Percentiles rank a stretch among this genome's conserved stretches.
Evolutionary conservation across 129 eudicot genomes (phyloP).

Genomic region (Lactuca saligna): DNA sequence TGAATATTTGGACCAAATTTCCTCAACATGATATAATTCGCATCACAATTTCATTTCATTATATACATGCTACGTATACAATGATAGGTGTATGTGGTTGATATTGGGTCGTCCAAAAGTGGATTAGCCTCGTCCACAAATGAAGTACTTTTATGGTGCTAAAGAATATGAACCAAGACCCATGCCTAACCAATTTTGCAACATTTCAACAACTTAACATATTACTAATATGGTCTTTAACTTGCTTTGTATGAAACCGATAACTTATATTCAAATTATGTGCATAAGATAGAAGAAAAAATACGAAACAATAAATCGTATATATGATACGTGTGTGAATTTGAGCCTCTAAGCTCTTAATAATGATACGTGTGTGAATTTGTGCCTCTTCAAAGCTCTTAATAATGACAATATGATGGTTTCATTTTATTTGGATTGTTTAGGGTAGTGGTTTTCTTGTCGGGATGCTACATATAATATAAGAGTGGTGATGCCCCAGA

Average conservation of each 20-base stretch:
- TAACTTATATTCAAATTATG: neutral
- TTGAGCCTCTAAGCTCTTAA: constrained; percentile 5
- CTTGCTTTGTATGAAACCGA: constrained; percentile 9
- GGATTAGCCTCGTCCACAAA: constrained; percentile 15
- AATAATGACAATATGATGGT: constrained; percentile 3
- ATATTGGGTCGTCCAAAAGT: constrained; percentile 5
- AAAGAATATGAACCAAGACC: constrained; percentile 2
- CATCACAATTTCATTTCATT: neutral
- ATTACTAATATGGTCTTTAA: constrained; percentile 5
- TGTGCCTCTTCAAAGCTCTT: constrained; percentile 2
- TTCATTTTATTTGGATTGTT: neutral
- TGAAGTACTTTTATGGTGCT: neutral
- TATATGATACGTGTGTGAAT: neutral
- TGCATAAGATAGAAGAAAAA: neutral
- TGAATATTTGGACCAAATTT: neutral
- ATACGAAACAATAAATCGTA: neutral
- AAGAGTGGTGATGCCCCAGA: neutral
- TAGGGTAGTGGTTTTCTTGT: neutral
- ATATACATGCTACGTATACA: neutral
- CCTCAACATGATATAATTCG: neutral
- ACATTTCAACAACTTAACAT: constrained; percentile 13
- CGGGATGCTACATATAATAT: neutral
- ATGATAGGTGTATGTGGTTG: constrained; percentile 6
- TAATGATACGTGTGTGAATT: neutral
- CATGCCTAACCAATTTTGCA: constrained; percentile 5